Evolutionary conservation across 1,139 yeast species (phyloP), one percentile per base, ranked within the genome.

Genomic region (Taiozyma onychis): DNA sequence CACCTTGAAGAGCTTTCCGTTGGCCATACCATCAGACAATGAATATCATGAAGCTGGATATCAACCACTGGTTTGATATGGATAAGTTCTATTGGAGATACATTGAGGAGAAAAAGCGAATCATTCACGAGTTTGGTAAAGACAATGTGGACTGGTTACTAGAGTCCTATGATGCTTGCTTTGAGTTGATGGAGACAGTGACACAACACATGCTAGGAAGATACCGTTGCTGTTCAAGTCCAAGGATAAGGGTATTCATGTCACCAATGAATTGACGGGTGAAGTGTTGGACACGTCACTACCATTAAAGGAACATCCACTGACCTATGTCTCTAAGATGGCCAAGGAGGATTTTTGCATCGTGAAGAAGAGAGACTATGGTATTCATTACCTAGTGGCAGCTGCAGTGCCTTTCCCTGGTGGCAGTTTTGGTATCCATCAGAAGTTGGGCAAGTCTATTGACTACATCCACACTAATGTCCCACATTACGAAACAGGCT

Each of bases 11-110:
- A 65, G 89, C 90, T 4, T 85, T 85, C 67, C 71, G 90, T 61
- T 83, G 87, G 85, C 90, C 90, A 24, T 84, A 84, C 62, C 89
- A 84, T 63, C 91, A 85, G 66, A 85, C 90, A 2, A 85, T 85
- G 91, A 78, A 86, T 14, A 82, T 84, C 48, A 83, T 76, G 70
- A 81, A 81, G 62, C 73, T 85, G 37, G 88, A 84, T 59, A 72
- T 83, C 34, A 82, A 84, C 64, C 88, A 85, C 64, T 85, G 90
- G 91, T 69, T 85, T 51, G 90, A 84, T 60, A 85, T 85, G 90
- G 90, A 85, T 65, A 83, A 82, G 64, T 84, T 81, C 66, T 85
- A 83, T 62, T 71, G 81, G 64, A 83, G 81, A 54, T 85, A 83
- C 59, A 75, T 83, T 48, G 72, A 78, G 54, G 88, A 85, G 61